Base-by-base conservation (phyloP, 2,329 filamentous ascomycete genomes). In the Pleomassaria siparia region DNA sequence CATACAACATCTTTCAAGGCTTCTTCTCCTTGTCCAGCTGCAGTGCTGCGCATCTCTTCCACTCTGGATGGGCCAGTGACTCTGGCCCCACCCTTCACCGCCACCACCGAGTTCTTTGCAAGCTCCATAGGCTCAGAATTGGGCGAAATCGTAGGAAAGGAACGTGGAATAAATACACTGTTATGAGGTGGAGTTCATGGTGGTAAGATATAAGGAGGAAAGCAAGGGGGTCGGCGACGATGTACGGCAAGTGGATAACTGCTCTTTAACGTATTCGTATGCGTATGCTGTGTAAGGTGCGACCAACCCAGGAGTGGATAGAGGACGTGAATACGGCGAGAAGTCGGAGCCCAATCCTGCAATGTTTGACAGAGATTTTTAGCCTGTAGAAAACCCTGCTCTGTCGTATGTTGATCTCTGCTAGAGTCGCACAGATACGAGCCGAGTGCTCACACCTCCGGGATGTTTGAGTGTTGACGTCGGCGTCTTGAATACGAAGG, bases 1-100 rank as follows among this genome's bases (percentile, higher is more conserved):
- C 90, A 97, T 10, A 86, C 66, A 46, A 99, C 83, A 65, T 97
- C 91, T 71, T 96, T 91, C 32, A 92, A 63, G 4, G 89, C 89
- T 63, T 94, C 87, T 24, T 78, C 58, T 41, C 78, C 78, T 61
- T 83, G 78, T 47, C 71, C 60, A 37, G 47, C 48, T 44, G 8
- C 57, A 53, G 24, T 47, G 54, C 32, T 51, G 40, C 30, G 53
- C 33, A 40, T 46, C 18, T 66, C 59, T 40, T 61, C 59, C 46
- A 56, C 46, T 20, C 50, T 54, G 40, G 58, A 42, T 50, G 56
- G 30, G 18, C 53, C 53, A 30, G 55, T 41, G 28, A 64, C 49
- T 45, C 51, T 56, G 43, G 54, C 55, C 51, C 56, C 58, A 60
- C 60, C 62, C 55, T 59, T 63, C 60, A 64, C 62, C 62, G 60